Percentiles rank a stretch among this genome's conserved stretches.
Conservation (phyloP, 129 eudicot genomes). For the Pseudognaphalium luteoalbum region DNA sequence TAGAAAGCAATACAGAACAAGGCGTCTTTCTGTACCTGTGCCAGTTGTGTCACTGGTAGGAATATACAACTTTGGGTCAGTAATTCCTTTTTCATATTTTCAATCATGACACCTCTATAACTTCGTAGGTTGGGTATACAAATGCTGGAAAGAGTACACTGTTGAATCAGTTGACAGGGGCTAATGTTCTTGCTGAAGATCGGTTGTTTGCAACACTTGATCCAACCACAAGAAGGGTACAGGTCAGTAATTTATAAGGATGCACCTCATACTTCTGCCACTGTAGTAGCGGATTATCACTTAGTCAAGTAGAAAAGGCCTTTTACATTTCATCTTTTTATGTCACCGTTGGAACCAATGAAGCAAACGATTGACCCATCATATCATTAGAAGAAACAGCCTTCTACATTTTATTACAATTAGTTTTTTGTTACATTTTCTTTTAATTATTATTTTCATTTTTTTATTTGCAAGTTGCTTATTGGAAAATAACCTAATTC, state of each 20-base stretch:
- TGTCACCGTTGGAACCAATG: too few species aligned
- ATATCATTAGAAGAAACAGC: too few species aligned
- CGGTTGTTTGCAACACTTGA: slow-evolving; percentile 91
- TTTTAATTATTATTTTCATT: neutral
- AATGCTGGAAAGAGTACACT: slow-evolving; percentile 98
- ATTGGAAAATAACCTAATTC: slow-evolving; percentile 7
- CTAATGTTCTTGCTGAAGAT: slow-evolving; percentile 97
- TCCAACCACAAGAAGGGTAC: slow-evolving; percentile 96
- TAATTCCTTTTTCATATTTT: neutral
- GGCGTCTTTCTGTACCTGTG: slow-evolving; percentile 72
- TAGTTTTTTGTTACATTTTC: neutral
- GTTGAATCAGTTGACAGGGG: slow-evolving; percentile 83
- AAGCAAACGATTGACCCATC: too few species aligned
- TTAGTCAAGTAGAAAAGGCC: too few species aligned
- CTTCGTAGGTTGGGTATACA: slow-evolving; percentile 84
- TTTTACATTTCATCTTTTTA: too few species aligned
- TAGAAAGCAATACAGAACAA: slow-evolving; percentile 85
- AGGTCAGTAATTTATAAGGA: slow-evolving; percentile 44
- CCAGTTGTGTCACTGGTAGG: slow-evolving; percentile 93
- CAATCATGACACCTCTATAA: neutral
- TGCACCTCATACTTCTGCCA: neutral
- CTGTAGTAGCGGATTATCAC: too few species aligned
- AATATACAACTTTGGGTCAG: neutral
- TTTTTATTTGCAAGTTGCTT: neutral
- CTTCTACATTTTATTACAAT: neutral